These are phyloP conservation scores for Dactylonectria macrodidyma DNA, from an alignment of 2,329 filamentous ascomycete genomes.

Conservation along the genomic window DNA sequence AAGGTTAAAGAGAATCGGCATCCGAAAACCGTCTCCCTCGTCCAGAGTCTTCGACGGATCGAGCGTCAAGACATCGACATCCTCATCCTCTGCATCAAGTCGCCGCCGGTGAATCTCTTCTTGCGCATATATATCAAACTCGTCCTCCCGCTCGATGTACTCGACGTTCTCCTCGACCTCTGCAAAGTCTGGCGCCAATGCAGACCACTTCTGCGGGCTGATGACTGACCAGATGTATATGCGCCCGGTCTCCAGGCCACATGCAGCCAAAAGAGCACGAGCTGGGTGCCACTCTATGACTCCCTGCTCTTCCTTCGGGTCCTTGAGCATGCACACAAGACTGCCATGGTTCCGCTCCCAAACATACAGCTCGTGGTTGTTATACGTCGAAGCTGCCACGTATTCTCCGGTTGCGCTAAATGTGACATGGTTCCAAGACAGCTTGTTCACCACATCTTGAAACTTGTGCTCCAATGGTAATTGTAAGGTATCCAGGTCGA, in stretches of 20 bases:
- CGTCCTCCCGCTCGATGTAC: constrained; percentile 95
- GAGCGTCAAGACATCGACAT: constrained; percentile 89
- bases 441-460: constrained; percentile 94
- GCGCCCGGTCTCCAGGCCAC: constrained; percentile 91
- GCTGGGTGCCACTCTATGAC: constrained; percentile 98
- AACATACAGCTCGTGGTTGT: constrained; percentile 98
- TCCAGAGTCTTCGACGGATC: constrained; percentile 76
- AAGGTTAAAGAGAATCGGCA: constrained; percentile 94
- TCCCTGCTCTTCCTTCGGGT: constrained; percentile 95
- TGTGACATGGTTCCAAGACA: constrained; percentile 97
- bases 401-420: constrained; percentile 97
- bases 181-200: constrained; percentile 94
- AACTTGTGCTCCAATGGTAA: constrained; percentile 97
- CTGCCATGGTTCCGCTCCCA: constrained; percentile 97
- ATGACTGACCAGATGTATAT: constrained; percentile 98
- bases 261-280: constrained; percentile 88
- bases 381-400: constrained; percentile 95
- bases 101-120: constrained; percentile 94
- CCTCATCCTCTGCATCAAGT: constrained; percentile 92
- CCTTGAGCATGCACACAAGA: constrained; percentile 96
- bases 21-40: constrained; percentile 79
- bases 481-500: constrained; percentile 89
- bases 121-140: constrained; percentile 97
- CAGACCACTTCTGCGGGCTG: constrained; percentile 96
- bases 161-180: constrained; percentile 99